A percentile compares a stretch with the other conserved stretches of the same genome.
These are phyloP conservation scores for Serpula lacrymans DNA, from an alignment of 768 basidiomycete species.

Conservation along the genomic window DNA sequence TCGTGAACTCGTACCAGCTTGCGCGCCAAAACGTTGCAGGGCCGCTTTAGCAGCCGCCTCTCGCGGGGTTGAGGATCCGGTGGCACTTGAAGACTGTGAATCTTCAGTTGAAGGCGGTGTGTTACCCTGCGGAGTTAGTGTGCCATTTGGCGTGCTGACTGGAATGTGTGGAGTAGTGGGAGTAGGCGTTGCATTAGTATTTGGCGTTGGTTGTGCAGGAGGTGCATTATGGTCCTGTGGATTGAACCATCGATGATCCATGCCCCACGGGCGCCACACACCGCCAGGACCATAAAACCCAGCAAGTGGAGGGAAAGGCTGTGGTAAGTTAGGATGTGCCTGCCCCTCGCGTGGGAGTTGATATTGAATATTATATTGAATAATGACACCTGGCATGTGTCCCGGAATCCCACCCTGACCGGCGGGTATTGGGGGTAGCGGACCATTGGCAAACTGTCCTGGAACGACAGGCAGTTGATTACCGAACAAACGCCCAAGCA, in stretches of 20 bases:
- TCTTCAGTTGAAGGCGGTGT: constrained; percentile 18
- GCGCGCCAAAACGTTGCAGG: constrained; percentile 43
- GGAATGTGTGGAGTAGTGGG: constrained; percentile 8
- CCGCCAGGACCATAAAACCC: constrained; percentile 66
- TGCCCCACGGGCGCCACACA: constrained; percentile 65
- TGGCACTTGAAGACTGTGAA: constrained; percentile 5
- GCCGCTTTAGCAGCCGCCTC: constrained; percentile 70
- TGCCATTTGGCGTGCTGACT: constrained; percentile 1
- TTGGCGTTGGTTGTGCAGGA: constrained; percentile 10
- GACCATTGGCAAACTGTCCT: constrained; percentile 30
- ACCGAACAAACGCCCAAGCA: constrained; percentile 53
- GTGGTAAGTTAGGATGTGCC: constrained; percentile 29
- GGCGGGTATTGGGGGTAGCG: constrained; percentile 18
- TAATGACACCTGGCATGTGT: constrained; percentile 46
- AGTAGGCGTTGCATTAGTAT: constrained; percentile 11
- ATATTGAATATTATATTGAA: constrained; percentile 65
- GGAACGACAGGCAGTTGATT: constrained; percentile 39
- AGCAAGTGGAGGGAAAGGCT: constrained; percentile 50
- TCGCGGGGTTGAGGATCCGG: constrained; percentile 29
- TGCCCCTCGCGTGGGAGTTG: constrained; percentile 38
- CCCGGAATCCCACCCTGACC: constrained; percentile 33
- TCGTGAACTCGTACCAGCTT: not conserved
- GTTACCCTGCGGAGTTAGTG: constrained; percentile 14
- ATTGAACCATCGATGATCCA: constrained; percentile 29
- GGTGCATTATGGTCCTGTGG: too few species aligned